phyloP scores from a whole-genome alignment of 1,139 yeast genomes.

The Pichia sp. region DNA sequence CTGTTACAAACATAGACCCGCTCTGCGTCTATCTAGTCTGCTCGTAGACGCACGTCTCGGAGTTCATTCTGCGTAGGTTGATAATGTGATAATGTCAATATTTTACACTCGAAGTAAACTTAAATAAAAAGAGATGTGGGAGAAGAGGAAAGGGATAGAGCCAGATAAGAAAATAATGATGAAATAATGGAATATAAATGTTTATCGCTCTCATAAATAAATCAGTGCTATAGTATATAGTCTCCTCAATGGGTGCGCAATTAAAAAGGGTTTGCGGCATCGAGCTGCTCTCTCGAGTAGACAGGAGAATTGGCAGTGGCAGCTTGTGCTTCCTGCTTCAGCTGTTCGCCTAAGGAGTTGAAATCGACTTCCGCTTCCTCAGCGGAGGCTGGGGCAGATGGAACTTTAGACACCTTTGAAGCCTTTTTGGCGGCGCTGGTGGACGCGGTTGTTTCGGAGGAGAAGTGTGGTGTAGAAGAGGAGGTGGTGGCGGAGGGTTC shows the following conservation, averaged over 20 bases:
- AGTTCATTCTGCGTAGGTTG: not conserved
- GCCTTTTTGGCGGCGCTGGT: constrained; percentile 6
- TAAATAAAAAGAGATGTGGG: not conserved
- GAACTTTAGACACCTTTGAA: not conserved
- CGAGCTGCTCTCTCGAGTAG: constrained; percentile 13
- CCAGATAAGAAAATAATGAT: not conserved
- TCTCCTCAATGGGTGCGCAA: not conserved
- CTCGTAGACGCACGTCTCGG: too few species aligned
- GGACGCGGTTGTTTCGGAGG: constrained; percentile 13
- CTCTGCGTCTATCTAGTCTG: too few species aligned
- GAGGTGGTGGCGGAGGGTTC: constrained; percentile 24
- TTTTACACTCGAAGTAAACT: not conserved
- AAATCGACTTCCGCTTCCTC: constrained; percentile 18
- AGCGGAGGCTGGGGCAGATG: too few species aligned
- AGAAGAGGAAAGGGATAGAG: not conserved
- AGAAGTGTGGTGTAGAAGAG: constrained; percentile 20
- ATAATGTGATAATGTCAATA: not conserved
- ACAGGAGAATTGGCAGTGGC: constrained; percentile 10
- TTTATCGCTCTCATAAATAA: not conserved
- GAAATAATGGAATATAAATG: not conserved
- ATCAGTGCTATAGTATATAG: not conserved
- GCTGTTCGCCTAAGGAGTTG: constrained; percentile 20
- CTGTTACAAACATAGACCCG: too few species aligned
- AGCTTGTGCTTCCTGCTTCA: constrained; percentile 17
- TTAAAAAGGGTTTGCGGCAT: constrained; percentile 10